Base-by-base conservation (phyloP, 2,329 filamentous ascomycete species). In the Paecilomyces fulvus region DNA sequence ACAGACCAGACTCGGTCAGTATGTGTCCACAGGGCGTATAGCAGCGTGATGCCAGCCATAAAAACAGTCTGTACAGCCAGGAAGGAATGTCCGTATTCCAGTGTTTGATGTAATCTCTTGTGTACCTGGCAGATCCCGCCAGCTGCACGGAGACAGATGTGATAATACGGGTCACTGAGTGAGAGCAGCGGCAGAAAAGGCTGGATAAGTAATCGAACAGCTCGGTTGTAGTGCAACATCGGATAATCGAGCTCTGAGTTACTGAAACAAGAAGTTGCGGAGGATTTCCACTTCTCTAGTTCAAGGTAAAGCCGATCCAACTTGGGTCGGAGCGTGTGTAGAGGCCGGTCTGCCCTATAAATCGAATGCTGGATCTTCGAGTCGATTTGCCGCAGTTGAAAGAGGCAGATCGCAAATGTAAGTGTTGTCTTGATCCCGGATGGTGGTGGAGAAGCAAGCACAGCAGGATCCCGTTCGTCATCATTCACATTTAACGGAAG, bases 281-380 rank as follows among this genome's bases (percentile, higher is more conserved):
- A 72, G 54, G 67, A 60, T 61, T 74, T 77, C 79, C 78, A 80
- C 43, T 74, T 70, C 59, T 80, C 76, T 0, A 81, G 69, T 51
- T 76, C 70, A 30, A 72, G 67, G 51, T 77, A 74, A 1, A 79
- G 69, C 4, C 67, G 71, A 58, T 77, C 74, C 65, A 80, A 75
- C 61, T 80, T 80, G 23, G 73, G 70, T n/a, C 71, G 71, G 3
- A 80, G 66, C 2, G 74, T 66, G 25, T 72, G 67, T 3, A 79
- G 67, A 1, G 76, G 71, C 33, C 73, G 71, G 58, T 81, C 79
- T 12, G 77, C 75, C 12, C 79, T 73, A 60, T 81, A 81, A 33
- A 81, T 75, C n/a, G 77, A 78, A 54, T 77, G 72, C 59, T 80
- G 77, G 30, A 80, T 80, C 17, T 73, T 73, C 1, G 78, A 78